Conservation (phyloP, 495 filamentous ascomycete species). For the Aspergillus bridgeri region DNA sequence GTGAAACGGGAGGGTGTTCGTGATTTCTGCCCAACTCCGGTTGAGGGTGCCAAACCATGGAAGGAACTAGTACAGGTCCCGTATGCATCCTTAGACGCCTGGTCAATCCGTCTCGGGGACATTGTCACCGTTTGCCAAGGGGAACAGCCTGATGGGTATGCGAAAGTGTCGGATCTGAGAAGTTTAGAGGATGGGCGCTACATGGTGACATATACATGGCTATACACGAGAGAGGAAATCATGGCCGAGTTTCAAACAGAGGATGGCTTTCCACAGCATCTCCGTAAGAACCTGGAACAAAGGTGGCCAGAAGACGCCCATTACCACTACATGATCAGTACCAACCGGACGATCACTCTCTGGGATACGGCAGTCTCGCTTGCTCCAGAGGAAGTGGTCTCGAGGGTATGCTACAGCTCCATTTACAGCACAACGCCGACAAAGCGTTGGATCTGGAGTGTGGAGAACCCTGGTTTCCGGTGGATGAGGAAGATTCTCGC, state of each 20-base stretch:
- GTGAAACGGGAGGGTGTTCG: not conserved
- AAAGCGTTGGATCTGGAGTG: no score
- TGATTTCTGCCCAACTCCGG: not conserved
- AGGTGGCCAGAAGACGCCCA: not conserved
- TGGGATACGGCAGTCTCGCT: not conserved
- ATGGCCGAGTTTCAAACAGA: not conserved
- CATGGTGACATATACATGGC: not conserved
- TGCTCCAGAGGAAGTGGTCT: not conserved
- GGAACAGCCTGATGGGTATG: not conserved
- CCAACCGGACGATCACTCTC: not conserved
- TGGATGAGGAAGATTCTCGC: no score
- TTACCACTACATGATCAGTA: not conserved
- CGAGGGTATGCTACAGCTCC: no score
- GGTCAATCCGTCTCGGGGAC: not conserved
- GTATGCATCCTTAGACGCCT: not conserved
- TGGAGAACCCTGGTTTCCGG: no score
- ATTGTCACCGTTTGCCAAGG: not conserved
- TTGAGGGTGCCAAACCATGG: not conserved
- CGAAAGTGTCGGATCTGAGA: not conserved
- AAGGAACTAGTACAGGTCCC: not conserved
- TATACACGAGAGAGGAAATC: conserved; percentile 1
- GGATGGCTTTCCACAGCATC: not conserved
- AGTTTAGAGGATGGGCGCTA: not conserved
- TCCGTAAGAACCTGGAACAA: not conserved
- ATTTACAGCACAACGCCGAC: no score